Percentiles rank a stretch among this genome's conserved stretches.
Evolutionary conservation across 1,284 basidiomycete species (phyloP).

Genomic region (Chalciporus piperatoides): DNA sequence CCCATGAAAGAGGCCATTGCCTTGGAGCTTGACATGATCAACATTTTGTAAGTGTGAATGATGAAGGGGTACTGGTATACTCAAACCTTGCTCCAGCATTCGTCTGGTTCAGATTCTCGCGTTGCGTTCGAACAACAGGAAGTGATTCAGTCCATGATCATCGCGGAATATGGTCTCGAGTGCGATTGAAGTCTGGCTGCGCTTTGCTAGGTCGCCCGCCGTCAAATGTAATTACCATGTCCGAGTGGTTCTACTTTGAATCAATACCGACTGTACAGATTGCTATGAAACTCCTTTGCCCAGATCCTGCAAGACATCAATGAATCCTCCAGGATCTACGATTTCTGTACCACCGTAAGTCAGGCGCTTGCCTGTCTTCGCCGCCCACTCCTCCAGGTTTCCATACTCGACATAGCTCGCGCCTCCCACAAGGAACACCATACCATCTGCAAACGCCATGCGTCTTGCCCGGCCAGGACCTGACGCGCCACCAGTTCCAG

Average conservation of each 20-base stretch:
- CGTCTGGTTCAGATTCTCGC: conserved; percentile 82
- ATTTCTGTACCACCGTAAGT: conserved; percentile 98
- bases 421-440: conserved; percentile 96
- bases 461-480: conserved; percentile 53
- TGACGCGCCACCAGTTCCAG: conserved; percentile 35
- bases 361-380: conserved; percentile 75
- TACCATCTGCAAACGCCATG: conserved; percentile 85
- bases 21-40: conserved; percentile 85
- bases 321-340: conserved; percentile 83
- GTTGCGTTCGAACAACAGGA: conserved; percentile 55
- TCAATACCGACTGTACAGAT: conserved; percentile 1
- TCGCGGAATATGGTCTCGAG: neutral
- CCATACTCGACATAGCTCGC: conserved; percentile 98
- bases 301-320: conserved; percentile 62
- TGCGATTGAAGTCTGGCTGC: neutral
- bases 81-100: conserved; percentile 44
- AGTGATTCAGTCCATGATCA: conserved; percentile 25
- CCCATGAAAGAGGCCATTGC: conserved; percentile 77
- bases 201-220: neutral
- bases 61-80: neutral
- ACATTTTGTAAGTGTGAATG: conserved; percentile 62
- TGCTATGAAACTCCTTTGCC: conserved; percentile 40
- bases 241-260: conserved; percentile 1
- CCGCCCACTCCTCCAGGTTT: conserved; percentile 91
- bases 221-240: conserved; percentile 1